Conservation (phyloP, 495 filamentous ascomycete genomes). For the Friedmanniomyces endolithicus region DNA sequence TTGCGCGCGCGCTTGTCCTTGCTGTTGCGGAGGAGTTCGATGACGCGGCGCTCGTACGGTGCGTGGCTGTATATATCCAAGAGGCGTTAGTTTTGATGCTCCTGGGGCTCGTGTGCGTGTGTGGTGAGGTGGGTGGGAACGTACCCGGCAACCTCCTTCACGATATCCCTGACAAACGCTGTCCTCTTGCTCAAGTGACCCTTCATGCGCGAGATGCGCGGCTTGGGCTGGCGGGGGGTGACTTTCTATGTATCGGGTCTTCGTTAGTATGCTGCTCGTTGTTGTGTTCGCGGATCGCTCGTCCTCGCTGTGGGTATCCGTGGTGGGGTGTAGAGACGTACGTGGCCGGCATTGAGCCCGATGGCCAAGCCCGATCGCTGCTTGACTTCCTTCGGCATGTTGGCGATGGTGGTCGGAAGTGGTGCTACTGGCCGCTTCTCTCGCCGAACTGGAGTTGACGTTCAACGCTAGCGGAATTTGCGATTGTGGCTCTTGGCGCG, state of each 20-base stretch:
- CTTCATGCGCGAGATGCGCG: conserved; percentile 76
- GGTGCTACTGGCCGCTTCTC: background rate
- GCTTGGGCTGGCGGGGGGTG: conserved; percentile 73
- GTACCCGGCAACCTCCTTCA: conserved; percentile 88
- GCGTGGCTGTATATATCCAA: conserved; percentile 49
- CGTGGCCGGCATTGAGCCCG: conserved; percentile 82
- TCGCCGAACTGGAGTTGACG: too few relatives aligned
- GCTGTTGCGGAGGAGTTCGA: conserved; percentile 95
- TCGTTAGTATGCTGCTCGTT: conserved; percentile 27
- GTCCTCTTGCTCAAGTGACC: conserved; percentile 87
- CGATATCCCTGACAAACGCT: conserved; percentile 83
- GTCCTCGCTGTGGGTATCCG: background rate
- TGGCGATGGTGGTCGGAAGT: conserved; percentile 13
- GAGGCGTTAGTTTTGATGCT: background rate
- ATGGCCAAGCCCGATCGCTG: conserved; percentile 44
- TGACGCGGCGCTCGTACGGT: conserved; percentile 94
- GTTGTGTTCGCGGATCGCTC: background rate
- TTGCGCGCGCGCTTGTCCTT: conserved; percentile 99
- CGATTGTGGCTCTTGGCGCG: too few relatives aligned
- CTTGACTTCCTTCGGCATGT: conserved; percentile 30
- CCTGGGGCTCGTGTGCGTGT: background rate
- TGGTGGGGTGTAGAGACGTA: conserved; percentile 39
- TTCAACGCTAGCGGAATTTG: too few relatives aligned
- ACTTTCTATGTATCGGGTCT: conserved; percentile 58
- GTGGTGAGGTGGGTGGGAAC: conserved; percentile 21